Evolutionary conservation across 2,329 filamentous ascomycete species (phyloP), one percentile per base, ranked within the genome.

Genomic region (Fusarium torulosum): DNA sequence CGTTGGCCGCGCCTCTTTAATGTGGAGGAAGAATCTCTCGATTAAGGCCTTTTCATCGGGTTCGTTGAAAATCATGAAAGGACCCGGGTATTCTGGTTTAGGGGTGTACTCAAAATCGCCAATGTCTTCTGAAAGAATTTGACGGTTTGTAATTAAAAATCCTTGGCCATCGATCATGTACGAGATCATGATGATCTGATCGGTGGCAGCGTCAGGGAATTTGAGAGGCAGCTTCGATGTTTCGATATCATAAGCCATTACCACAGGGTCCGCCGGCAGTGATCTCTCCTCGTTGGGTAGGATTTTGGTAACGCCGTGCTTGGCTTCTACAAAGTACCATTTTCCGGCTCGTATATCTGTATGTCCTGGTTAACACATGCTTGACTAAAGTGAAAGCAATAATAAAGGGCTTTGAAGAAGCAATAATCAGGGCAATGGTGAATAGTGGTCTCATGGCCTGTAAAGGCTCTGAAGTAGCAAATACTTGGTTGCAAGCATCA

Each of bases 131-230:
- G 95, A 97, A 11, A 99, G 94, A 63, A 99, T 97, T 76, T 98
- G 94, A 74, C 96, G 89, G 76, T 99, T 99, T 7, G 96, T 99
- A 79, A 99, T 98, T 35, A 99, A 84, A 73, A 98, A 99, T 6
- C 96, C 96, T 79, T 97, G 94, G 1, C 96, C 96, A 73, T 99
- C 96, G 74, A 99, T 98, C 96, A 99, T 99, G 83, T 99, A 99
- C 31, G 96, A 99, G 78, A 99, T 95, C 96, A 99, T 99, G 94
- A 99, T 99, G 75, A 99, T 91, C 77, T 97, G 95, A 80, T 99
- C 96, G 66, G 97, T 90, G 6, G 94, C 87, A 3, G 96, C 90
- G 76, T 99, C 96, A 25, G 96, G 96, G 72, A 99, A 99, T 78
- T 99, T 99, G 54, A 99, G 84, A 3, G 96, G 96, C 17, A 96